A percentile compares a stretch with the other conserved stretches of the same genome.
These are phyloP conservation scores for Ustulina deusta DNA, from an alignment of 2,329 filamentous ascomycete genomes.

Conservation along the genomic window DNA sequence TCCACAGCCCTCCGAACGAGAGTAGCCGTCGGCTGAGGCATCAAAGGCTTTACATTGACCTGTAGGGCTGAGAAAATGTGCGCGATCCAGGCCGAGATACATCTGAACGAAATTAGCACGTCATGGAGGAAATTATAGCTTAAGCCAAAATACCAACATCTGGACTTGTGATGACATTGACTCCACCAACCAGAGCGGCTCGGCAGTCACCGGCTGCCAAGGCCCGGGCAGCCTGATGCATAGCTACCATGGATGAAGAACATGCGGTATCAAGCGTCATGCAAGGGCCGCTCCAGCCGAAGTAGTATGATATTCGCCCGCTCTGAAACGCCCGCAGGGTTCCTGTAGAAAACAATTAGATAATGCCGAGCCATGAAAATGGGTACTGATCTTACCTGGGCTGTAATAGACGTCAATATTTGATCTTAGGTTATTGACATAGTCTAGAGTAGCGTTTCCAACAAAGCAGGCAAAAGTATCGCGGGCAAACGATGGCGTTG, in stretches of 20 bases:
- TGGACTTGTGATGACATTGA: slow-evolving; percentile 38
- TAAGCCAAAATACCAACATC: slow-evolving; percentile 25
- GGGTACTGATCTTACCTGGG: too few species aligned
- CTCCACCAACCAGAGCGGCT: slow-evolving; percentile 31
- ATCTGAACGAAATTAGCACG: slow-evolving; percentile 22
- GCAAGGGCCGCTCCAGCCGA: slow-evolving; percentile 33
- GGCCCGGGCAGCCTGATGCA: slow-evolving; percentile 36
- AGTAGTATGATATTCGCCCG: slow-evolving; percentile 38
- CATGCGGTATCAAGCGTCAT: slow-evolving; percentile 36
- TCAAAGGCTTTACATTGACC: slow-evolving; percentile 33
- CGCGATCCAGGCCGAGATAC: slow-evolving; percentile 36
- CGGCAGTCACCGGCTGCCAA: slow-evolving; percentile 28
- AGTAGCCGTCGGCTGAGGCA: slow-evolving; percentile 28
- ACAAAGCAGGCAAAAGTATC: slow-evolving; percentile 34
- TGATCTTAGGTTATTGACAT: slow-evolving; percentile 33
- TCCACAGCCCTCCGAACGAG: slow-evolving; percentile 29
- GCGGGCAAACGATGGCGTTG: slow-evolving; percentile 32
- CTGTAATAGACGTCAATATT: slow-evolving; percentile 37
- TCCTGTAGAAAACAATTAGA: too few species aligned
- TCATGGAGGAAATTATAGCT: not conserved
- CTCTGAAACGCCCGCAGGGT: slow-evolving; percentile 36
- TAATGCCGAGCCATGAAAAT: too few species aligned
- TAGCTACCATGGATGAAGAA: slow-evolving; percentile 35
- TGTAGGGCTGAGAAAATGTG: slow-evolving; percentile 30
- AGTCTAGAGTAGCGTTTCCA: slow-evolving; percentile 35